Evolutionary conservation across 1,284 basidiomycete species (phyloP).

Genomic region (Sphagnurus paluster): DNA sequence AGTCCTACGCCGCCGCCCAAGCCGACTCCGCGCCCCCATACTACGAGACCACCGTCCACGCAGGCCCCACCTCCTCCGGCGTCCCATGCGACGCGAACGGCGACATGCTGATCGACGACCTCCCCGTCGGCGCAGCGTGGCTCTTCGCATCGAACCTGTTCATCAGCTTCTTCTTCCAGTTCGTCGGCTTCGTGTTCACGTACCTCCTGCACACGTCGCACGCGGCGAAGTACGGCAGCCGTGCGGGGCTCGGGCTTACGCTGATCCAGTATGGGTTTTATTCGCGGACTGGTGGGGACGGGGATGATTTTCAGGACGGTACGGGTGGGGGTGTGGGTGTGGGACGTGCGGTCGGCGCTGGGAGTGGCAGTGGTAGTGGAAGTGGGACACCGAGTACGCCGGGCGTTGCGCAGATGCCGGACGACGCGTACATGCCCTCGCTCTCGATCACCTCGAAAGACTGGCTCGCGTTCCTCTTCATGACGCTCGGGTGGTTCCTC

Average conservation of each 20-base stretch:
- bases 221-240: constrained; percentile 91
- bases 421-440: constrained; percentile 22
- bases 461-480: constrained; percentile 89
- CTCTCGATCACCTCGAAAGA: constrained; percentile 54
- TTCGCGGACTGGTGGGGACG: constrained; percentile 29
- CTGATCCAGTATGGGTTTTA: constrained; percentile 87
- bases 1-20: constrained; percentile 89
- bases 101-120: constrained; percentile 74
- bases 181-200: constrained; percentile 93
- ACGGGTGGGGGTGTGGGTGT: background rate
- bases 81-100: constrained; percentile 51
- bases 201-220: constrained; percentile 94
- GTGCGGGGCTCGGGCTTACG: constrained; percentile 93
- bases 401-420: constrained; percentile 16
- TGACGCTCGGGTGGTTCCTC: constrained; percentile 90
- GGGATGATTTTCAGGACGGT: background rate
- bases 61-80: constrained; percentile 26
- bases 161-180: constrained; percentile 95
- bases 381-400: too few relatives aligned
- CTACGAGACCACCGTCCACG: constrained; percentile 95
- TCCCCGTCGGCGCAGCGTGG: constrained; percentile 69
- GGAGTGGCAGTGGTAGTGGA: too few relatives aligned
- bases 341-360: too few relatives aligned
- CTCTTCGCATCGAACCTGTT: constrained; percentile 80
- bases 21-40: constrained; percentile 93